phyloP scores from a whole-genome alignment of 768 basidiomycete species.

The Russula virescens region DNA sequence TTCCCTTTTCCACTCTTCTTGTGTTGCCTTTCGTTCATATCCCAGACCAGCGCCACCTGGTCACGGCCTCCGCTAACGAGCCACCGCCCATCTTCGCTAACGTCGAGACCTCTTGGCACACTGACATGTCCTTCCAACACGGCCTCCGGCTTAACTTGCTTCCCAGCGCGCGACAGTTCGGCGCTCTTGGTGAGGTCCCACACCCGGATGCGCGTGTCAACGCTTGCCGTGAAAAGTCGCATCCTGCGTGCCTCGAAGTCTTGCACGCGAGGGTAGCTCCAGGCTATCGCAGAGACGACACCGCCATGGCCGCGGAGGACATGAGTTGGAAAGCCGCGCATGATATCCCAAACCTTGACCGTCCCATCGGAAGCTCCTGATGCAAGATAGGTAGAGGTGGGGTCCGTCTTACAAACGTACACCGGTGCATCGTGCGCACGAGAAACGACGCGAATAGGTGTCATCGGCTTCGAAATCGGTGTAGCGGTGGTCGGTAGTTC shows the following conservation, averaged over 20 bases:
- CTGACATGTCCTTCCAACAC: conserved; percentile 95
- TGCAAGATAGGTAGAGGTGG: conserved; percentile 84
- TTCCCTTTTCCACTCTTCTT: conserved; percentile 44
- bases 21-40: conserved; percentile 42
- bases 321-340: conserved; percentile 85
- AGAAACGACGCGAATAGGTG: conserved; percentile 68
- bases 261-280: conserved; percentile 64
- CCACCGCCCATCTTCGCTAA: conserved; percentile 82
- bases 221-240: conserved; percentile 85
- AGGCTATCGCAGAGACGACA: conserved; percentile 87
- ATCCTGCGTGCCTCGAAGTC: conserved; percentile 44
- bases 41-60: conserved; percentile 90
- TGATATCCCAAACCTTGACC: conserved; percentile 95
- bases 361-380: conserved; percentile 95
- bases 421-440: conserved; percentile 92
- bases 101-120: conserved; percentile 86
- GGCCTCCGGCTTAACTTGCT: conserved; percentile 58
- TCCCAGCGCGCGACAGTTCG: conserved; percentile 49
- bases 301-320: conserved; percentile 96
- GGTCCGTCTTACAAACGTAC: conserved; percentile 80
- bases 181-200: conserved; percentile 67
- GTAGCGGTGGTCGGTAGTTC: conserved; percentile 54
- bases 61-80: conserved; percentile 90
- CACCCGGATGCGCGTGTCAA: conserved; percentile 87
- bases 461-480: conserved; percentile 45